Conservation (phyloP, 1,139 yeast species). For the Geotrichum fermentans region DNA sequence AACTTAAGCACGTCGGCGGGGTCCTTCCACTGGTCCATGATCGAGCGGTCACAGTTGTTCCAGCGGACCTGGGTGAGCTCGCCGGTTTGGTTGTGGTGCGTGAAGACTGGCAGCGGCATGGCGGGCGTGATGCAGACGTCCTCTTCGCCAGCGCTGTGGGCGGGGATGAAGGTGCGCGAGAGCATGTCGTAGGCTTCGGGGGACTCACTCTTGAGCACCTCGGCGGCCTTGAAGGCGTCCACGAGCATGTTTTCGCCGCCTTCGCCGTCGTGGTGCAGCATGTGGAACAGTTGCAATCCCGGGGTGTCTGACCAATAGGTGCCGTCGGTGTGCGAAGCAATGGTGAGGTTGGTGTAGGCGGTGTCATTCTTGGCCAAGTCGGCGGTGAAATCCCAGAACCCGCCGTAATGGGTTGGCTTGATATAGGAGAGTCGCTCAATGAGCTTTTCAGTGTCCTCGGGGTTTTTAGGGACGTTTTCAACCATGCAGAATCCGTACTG, state of each 20-base stretch:
- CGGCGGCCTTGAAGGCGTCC: conserved; percentile 65
- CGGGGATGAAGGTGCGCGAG: conserved; percentile 54
- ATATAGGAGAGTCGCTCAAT: conserved; percentile 60
- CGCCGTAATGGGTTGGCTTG: conserved; percentile 73
- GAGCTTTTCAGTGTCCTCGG: conserved; percentile 57
- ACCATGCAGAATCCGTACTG: conserved; percentile 61
- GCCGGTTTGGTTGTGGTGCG: conserved; percentile 48
- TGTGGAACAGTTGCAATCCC: conserved; percentile 67
- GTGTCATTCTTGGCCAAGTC: conserved; percentile 68
- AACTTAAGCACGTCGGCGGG: conserved; percentile 54
- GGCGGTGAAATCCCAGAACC: conserved; percentile 77
- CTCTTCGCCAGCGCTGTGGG: conserved; percentile 74
- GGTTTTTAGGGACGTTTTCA: conserved; percentile 57
- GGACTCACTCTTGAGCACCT: conserved; percentile 43
- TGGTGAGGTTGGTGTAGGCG: conserved; percentile 67
- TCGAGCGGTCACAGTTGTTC: conserved; percentile 71
- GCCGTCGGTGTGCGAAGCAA: conserved; percentile 70
- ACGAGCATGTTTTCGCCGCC: conserved; percentile 74
- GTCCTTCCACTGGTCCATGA: conserved; percentile 55
- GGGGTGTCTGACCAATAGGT: conserved; percentile 78
- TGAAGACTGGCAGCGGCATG: conserved; percentile 53
- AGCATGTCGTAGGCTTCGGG: conserved; percentile 57
- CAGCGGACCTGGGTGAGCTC: conserved; percentile 63
- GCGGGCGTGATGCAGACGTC: conserved; percentile 63
- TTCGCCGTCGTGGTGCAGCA: conserved; percentile 58